Base-by-base conservation (phyloP, 2,329 filamentous ascomycete genomes). In the Coleophoma eucalyptorum region DNA sequence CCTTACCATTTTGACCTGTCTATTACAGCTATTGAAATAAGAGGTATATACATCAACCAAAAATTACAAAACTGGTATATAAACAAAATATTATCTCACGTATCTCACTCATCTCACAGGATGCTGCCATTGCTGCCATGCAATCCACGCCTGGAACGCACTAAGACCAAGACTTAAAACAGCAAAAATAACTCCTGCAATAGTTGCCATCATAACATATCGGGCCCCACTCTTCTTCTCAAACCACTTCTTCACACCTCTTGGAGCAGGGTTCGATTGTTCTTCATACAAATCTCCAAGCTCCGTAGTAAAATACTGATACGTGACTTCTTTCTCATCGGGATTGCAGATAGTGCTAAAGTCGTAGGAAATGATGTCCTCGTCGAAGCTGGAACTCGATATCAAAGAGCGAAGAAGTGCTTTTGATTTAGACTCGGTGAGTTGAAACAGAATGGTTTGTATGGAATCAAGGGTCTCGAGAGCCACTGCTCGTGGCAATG, bases 111-210 rank as follows among this genome's bases (percentile, higher is more conserved):
- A 40, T 40, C 46, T 31, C n/a, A 55, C 34, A 7, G 64, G 63
- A 52, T 67, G 62, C 48, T 68, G 60, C 65, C 64, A 67, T 32
- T 62, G 59, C 53, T 66, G 61, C 35, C 63, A 66, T 2, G 56
- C 50, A 16, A 67, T 55, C 61, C 62, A 67, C 32, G 65, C 61
- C 50, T 67, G 64, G 47, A 63, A 63, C 8, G 44, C 46, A n/a
- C 60, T 56, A 8, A 67, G 45, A 10, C 51, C 59, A 32, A 67
- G 44, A 13, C 61, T 50, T 6, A 64, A 19, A 0, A 68, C 55
- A 0, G 64, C 63, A 26, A 69, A 58, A 13, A 62, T 46, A 0
- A 67, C 62, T 1, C 65, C 63, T 35, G 60, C 52, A 44, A 66
- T 49, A 0, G 63, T 67, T 4, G 64, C 65, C 55, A 67, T 60